phyloP scores from a whole-genome alignment of 2,329 filamentous ascomycete genomes.

The Scedosporium minutisporum region DNA sequence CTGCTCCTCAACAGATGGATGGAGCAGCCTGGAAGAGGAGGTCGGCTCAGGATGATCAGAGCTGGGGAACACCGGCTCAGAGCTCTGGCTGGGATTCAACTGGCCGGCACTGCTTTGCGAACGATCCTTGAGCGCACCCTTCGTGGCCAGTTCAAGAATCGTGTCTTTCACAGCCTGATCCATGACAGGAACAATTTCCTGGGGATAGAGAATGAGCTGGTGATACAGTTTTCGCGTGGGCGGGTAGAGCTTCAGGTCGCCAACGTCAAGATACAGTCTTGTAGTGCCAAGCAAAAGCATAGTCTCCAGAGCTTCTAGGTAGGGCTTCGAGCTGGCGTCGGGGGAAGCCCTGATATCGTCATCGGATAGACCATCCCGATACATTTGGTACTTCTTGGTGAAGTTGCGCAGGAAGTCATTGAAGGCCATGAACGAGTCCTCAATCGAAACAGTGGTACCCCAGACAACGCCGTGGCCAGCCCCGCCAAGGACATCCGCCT shows the following conservation, averaged over 20 bases:
- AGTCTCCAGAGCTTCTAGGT: constrained; percentile 74
- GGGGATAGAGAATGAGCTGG: constrained; percentile 86
- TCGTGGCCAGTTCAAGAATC: constrained; percentile 80
- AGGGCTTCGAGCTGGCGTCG: constrained; percentile 69
- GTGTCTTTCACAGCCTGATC: constrained; percentile 89
- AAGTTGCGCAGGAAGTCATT: constrained; percentile 91
- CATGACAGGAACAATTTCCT: constrained; percentile 94
- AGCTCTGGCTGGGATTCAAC: constrained; percentile 49
- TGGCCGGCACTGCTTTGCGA: constrained; percentile 47
- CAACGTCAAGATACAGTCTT: constrained; percentile 78
- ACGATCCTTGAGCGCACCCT: constrained; percentile 63
- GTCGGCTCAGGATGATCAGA: constrained; percentile 57
- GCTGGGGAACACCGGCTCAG: constrained; percentile 66
- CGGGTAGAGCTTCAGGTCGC: constrained; percentile 86
- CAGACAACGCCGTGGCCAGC: constrained; percentile 78
- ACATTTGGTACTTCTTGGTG: constrained; percentile 87
- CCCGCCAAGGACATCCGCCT: constrained; percentile 80
- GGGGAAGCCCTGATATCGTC: constrained; percentile 62
- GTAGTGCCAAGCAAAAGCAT: constrained; percentile 83
- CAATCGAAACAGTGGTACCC: constrained; percentile 93
- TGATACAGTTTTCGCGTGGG: constrained; percentile 91
- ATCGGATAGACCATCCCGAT: constrained; percentile 72
- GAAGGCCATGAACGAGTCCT: constrained; percentile 78
- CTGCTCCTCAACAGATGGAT: constrained; percentile 63
- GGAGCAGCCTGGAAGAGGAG: constrained; percentile 27